Evolutionary conservation across 345 rosid genomes (phyloP).

Genomic region (Eucalyptus pauciflora): DNA sequence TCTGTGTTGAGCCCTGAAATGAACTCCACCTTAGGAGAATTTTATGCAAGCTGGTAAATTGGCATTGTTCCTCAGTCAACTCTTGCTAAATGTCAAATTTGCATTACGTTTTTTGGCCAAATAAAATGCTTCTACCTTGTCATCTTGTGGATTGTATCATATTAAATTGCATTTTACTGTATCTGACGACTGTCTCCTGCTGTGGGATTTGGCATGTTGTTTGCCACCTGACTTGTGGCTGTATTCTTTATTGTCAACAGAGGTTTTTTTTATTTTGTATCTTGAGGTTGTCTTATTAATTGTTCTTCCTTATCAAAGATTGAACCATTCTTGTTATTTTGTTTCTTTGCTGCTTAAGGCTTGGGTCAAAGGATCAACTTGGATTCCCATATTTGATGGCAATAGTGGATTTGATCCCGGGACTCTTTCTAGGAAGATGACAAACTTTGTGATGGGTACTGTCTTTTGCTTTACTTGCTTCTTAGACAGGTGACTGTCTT

Average conservation of each 20-base stretch:
- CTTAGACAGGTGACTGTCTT: background rate
- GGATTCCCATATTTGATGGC: slow-evolving; percentile 80
- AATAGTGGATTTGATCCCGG: slow-evolving; percentile 48
- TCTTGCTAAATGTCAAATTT: background rate
- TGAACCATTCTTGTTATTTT: background rate
- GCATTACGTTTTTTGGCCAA: background rate
- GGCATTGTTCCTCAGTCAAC: background rate
- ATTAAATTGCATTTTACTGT: background rate
- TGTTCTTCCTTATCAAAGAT: background rate
- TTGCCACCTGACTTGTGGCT: background rate
- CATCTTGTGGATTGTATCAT: background rate
- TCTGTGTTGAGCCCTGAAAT: background rate
- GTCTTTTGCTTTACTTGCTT: background rate
- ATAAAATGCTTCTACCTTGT: background rate
- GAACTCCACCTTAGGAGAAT: background rate
- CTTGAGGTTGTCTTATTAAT: background rate
- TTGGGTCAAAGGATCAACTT: slow-evolving; percentile 77
- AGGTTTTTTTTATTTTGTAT: background rate
- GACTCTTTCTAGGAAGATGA: slow-evolving; percentile 50
- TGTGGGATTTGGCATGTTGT: background rate
- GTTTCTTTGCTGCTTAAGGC: slow-evolving; percentile 33
- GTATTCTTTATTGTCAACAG: background rate
- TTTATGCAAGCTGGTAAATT: background rate
- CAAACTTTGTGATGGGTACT: slow-evolving; percentile 77
- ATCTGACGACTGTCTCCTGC: background rate